Evolutionary conservation across 352 stramenopile genomes (phyloP).

Genomic region (Aphanomyces euteiches): DNA sequence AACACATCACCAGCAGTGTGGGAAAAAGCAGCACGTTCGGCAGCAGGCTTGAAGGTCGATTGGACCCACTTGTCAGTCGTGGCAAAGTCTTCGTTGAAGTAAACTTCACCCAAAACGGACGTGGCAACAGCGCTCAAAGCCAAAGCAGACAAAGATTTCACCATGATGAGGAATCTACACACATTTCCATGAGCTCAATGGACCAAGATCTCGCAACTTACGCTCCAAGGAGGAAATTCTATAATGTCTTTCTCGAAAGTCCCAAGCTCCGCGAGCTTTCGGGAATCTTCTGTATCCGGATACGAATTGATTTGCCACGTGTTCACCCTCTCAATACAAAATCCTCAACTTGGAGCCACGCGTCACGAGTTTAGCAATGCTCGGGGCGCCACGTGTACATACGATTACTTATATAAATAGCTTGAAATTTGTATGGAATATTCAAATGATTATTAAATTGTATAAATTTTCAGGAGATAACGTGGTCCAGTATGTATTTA

Average conservation of each 20-base stretch:
- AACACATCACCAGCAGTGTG: conserved; percentile 93
- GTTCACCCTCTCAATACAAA: conserved; percentile 7
- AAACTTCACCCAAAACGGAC: conserved; percentile 61
- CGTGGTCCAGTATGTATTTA: no score
- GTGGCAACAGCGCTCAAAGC: conserved; percentile 20
- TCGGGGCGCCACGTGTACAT: no score
- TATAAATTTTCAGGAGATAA: no score
- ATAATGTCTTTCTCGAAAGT: background rate
- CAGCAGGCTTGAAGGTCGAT: conserved; percentile 92
- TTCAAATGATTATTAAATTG: no score
- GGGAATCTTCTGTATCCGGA: conserved; percentile 25
- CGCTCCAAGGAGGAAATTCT: conserved; percentile 1
- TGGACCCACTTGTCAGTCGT: conserved; percentile 84
- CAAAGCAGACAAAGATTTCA: conserved; percentile 24
- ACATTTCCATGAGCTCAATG: background rate
- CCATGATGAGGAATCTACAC: conserved; percentile 23
- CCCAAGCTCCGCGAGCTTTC: background rate
- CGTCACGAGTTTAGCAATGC: background rate
- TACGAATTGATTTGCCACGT: conserved; percentile 11
- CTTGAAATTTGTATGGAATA: no score
- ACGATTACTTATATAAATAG: no score
- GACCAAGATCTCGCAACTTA: conserved; percentile 1
- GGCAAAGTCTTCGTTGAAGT: conserved; percentile 94
- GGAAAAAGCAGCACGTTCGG: conserved; percentile 93
- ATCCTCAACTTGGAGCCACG: conserved; percentile 9